Percentiles rank a stretch among this genome's conserved stretches.
Evolutionary conservation across 371 early-diverging fungal species (phyloP).

Genomic region (Lichtheimia ornata): DNA sequence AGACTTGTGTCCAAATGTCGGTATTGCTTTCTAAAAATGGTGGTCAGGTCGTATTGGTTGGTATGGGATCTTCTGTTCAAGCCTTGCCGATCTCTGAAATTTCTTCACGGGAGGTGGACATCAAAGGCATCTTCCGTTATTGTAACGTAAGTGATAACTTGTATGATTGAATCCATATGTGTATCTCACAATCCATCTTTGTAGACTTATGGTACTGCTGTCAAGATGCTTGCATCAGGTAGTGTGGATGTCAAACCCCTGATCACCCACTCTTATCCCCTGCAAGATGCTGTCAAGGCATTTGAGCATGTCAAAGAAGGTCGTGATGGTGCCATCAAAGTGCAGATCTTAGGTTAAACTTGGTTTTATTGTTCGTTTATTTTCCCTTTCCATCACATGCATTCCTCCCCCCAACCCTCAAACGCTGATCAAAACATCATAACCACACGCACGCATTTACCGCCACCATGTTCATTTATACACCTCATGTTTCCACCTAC

Average conservation of each 20-base stretch:
- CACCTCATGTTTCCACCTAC: background rate
- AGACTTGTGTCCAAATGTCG: constrained; percentile 55
- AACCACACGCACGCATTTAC: constrained; percentile 4
- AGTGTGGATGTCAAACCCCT: constrained; percentile 47
- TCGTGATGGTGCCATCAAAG: constrained; percentile 52
- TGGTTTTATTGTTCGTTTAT: background rate
- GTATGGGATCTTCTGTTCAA: constrained; percentile 53
- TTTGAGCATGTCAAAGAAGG: constrained; percentile 52
- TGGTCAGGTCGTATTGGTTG: constrained; percentile 50
- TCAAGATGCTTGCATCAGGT: constrained; percentile 49
- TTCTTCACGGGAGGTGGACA: constrained; percentile 49
- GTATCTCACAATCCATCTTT: background rate
- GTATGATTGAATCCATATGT: too few species aligned
- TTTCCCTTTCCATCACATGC: background rate
- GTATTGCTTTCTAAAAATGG: constrained; percentile 45
- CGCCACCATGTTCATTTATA: background rate
- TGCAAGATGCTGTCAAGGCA: constrained; percentile 46
- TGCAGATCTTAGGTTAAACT: constrained; percentile 37
- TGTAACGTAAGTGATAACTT: constrained; percentile 36
- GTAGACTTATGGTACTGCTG: constrained; percentile 46
- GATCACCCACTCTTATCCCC: constrained; percentile 49
- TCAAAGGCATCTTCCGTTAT: constrained; percentile 54
- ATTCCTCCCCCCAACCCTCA: background rate
- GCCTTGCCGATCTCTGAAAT: constrained; percentile 46
- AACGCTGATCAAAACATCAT: background rate